Conservation (phyloP, 2,329 filamentous ascomycete genomes). For the Thelonectria olida region DNA sequence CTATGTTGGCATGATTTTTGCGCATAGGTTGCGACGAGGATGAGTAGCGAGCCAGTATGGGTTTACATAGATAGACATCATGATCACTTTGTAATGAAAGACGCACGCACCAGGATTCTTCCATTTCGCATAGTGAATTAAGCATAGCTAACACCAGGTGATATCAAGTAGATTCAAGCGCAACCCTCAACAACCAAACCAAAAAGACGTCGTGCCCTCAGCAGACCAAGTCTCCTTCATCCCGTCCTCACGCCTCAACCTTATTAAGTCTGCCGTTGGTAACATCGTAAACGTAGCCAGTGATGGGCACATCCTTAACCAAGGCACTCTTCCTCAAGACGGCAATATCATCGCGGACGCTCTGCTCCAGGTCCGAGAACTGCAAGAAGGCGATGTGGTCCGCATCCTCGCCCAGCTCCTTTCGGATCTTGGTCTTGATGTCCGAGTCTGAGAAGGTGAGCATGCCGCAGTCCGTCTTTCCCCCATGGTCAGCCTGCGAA, state of each 20-base stretch:
- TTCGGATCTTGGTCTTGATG: constrained; percentile 62
- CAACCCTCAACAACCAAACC: background rate
- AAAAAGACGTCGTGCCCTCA: too few relatives aligned
- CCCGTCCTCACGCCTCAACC: constrained; percentile 23
- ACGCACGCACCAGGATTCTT: too few relatives aligned
- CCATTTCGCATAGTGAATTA: background rate
- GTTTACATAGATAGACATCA: background rate
- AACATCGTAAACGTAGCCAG: constrained; percentile 82
- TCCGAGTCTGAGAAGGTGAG: constrained; percentile 71
- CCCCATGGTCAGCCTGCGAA: too few relatives aligned
- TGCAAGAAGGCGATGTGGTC: constrained; percentile 70
- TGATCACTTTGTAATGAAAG: background rate
- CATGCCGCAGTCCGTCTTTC: constrained; percentile 61
- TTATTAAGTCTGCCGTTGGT: constrained; percentile 68
- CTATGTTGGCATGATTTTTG: constrained; percentile 35
- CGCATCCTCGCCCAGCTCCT: constrained; percentile 64
- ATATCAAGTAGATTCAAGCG: background rate
- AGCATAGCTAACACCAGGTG: background rate
- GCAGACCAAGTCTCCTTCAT: background rate
- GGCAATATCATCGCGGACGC: constrained; percentile 72
- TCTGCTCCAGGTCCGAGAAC: constrained; percentile 70
- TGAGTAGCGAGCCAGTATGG: background rate
- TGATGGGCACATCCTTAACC: constrained; percentile 70
- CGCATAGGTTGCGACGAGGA: constrained; percentile 34
- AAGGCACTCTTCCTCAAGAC: constrained; percentile 68